Percentiles rank a stretch among this genome's conserved stretches.
These are phyloP conservation scores for Talaromyces amestolkiae DNA, from an alignment of 2,329 filamentous ascomycete species.

Conservation along the genomic window DNA sequence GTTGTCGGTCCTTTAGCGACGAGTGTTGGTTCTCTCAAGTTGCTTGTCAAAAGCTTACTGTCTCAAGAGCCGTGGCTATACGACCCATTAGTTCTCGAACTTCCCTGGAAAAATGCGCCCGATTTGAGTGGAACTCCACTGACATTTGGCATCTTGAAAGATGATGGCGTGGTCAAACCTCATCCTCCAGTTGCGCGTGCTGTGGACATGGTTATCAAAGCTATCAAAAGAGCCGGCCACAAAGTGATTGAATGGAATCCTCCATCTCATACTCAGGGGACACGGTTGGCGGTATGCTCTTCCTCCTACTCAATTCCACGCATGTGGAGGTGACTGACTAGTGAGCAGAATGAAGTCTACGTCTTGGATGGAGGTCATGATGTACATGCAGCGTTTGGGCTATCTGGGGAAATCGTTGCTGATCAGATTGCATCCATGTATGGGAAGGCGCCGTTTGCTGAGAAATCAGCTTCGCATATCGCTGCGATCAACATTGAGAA, in stretches of 20 bases:
- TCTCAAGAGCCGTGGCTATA: constrained; percentile 50
- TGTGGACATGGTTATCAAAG: constrained; percentile 24
- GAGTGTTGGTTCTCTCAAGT: constrained; percentile 19
- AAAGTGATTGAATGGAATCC: constrained; percentile 17
- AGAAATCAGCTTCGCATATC: constrained; percentile 2
- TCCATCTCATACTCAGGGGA: constrained; percentile 14
- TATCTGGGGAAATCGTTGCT: neutral
- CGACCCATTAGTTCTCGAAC: constrained; percentile 54
- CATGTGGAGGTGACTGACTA: neutral
- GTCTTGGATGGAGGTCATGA: neutral
- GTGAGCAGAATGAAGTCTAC: neutral
- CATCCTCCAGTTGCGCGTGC: constrained; percentile 13
- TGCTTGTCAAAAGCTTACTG: constrained; percentile 36
- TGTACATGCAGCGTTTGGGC: neutral
- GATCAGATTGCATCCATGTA: neutral
- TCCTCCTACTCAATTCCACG: neutral
- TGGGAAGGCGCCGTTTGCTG: neutral
- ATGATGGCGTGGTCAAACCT: constrained; percentile 14
- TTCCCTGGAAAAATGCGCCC: constrained; percentile 49
- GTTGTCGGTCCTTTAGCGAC: constrained; percentile 36
- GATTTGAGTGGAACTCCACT: constrained; percentile 14
- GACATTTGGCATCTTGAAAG: constrained; percentile 15
- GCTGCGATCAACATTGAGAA: constrained; percentile 1
- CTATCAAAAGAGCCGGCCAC: constrained; percentile 14
- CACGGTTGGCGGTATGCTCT: constrained; percentile 30